Evolutionary conservation across 2,329 filamentous ascomycete genomes (phyloP), one percentile per base, ranked within the genome.

Genomic region (Mycocentrospora acerina): DNA sequence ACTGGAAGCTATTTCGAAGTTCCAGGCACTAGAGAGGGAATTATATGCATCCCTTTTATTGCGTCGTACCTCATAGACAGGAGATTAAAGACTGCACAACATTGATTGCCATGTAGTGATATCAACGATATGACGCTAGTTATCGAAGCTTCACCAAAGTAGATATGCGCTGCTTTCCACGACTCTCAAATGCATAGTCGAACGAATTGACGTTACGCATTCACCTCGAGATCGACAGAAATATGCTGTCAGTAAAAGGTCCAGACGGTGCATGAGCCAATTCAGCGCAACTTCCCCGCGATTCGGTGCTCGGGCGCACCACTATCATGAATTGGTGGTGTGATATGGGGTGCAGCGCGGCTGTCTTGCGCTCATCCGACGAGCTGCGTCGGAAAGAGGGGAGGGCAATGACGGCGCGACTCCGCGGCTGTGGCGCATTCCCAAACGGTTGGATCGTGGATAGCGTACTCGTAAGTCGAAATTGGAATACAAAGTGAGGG

Each of bases 321-420:
- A 22, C n/a, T 42, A 36, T 51, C 42, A 38, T 42, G 29, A 15
- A 24, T 28, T 35, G 44, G 40, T 53, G 52, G 44, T 40, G 50
- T 57, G 55, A 58, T 37, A 5, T 22, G 19, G 5, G 15, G 28
- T 32, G 7, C 36, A 36, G 27, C 40, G 40, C 37, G 22, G 33
- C 19, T 42, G 34, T 28, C 25, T 34, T 59, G 57, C 58, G 54
- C 44, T 60, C 55, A 54, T 57, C 58, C 57, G 58, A 57, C 28
- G 44, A 34, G 29, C n/a, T n/a, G 37, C 28, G 28, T 49, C 57
- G 48, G 52, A 46, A 40, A 41, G 29, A 32, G 35, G 32, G 32
- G 36, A 22, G 40, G 43, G 36, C 35, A 35, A 26, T 39, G 26
- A 37, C 38, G 48, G 44, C 42, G 37, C 37, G 25, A n/a, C 53